Evolutionary conservation across 805 yeast genomes (phyloP), one percentile per base, ranked within the genome.

Genomic region (Candida qinlingensis): DNA sequence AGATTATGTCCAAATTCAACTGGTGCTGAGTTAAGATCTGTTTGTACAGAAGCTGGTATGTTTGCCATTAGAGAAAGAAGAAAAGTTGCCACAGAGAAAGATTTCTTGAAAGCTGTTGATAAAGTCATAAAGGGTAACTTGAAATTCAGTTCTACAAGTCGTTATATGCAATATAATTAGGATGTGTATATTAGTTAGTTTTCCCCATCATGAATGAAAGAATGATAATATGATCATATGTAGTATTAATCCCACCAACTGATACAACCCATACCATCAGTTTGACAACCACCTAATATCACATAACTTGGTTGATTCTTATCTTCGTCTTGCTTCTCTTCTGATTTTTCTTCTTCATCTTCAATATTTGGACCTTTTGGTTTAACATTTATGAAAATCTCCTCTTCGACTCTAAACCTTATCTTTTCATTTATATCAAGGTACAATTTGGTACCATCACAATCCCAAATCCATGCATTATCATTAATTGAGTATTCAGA

Each of bases 41-140:
- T 94, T 13, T 94, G 99, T 69, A 94, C 99, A 1, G 99, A 94
- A 69, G 99, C 99, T 4, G 99, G 99, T 61, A 94, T 94, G 99
- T 94, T 91, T 75, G 99, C 99, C 41, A 94, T 94, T 48, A 82
- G 99, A 62, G 97, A 98, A 19, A 83, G 99, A 70, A 81, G 99
- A 73, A 94, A 94, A 74, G 97, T 94, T 39, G 98, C 99, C 37
- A 85, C 96, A 29, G 99, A 94, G 68, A 94, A 94, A 76, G 99
- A 94, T 69, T 94, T 94, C 77, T 74, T 94, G 61, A 90, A 92
- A 59, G 96, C 99, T 34, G 99, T 94, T 41, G 99, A 94, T 62
- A 94, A 94, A 76, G 99, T 94, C 52, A 94, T 94, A 64, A 94
- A 92, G 78, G 98, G 99, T 61, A 92, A 94, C 74, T 83, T 91